Base-by-base conservation (phyloP, 768 basidiomycete species). In the Agrocybe chaxingu region DNA sequence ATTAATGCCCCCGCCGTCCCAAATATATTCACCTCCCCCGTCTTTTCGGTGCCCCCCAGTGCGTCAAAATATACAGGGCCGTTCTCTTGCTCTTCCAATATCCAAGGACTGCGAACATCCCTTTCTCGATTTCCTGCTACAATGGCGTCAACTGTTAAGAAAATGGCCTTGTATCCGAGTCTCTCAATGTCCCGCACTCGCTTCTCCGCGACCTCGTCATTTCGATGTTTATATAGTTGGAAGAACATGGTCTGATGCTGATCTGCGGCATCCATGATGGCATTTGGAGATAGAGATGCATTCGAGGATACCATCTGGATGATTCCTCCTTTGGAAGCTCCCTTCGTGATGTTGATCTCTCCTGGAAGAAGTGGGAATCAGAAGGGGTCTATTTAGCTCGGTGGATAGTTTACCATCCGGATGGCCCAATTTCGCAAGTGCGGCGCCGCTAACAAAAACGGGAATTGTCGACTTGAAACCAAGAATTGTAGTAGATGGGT, bases 81-180 rank as follows among this genome's bases (percentile, higher is more conserved):
- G 35, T 62, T 68, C 61, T 85, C 82, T 47, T 78, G 68, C 37
- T 79, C 86, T 58, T 83, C 84, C n/a, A 71, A 51, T 18, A 66
- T 52, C 76, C 75, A 86, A 8, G 81, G 79, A 51, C 76, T 79
- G 48, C 80, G 77, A 37, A 82, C 80, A 59, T 92, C 90, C 48
- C 76, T 70, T 66, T 92, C 90, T 41, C 92, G 78, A 57, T 92
- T 93, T 7, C 89, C 87, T 2, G 85, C 74, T 36, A 87, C 81
- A n/a, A 90, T 74, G 0, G 91, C 89, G 67, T 98, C 94, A 2
- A 96, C 93, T 2, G 94, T 97, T 48, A 98, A 73, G 65, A 92
- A 92, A 51, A 98, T 89, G 0, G 89, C 92, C 42, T 86, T 91
- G 67, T 88, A 95, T 0, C 92, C 91, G 3, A 89, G 67, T 30